A percentile compares a stretch with the other conserved stretches of the same genome.
These are phyloP conservation scores for Lachancea nothofagi DNA, from an alignment of 805 yeast species.

Conservation along the genomic window DNA sequence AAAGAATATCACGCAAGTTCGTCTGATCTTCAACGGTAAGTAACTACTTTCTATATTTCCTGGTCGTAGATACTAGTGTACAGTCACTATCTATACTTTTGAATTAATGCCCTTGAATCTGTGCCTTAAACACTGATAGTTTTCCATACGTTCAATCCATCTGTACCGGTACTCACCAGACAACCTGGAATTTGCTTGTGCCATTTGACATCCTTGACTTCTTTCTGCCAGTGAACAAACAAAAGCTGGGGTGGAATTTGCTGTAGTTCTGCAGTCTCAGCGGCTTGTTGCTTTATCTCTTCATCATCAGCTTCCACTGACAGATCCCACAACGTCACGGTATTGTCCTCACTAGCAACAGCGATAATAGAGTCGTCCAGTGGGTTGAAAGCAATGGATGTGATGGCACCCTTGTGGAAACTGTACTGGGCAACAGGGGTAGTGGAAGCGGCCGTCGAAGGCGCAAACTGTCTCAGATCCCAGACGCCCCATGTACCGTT, in stretches of 20 bases:
- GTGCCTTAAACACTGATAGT: conserved; percentile 74
- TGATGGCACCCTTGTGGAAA: conserved; percentile 90
- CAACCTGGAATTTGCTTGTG: conserved; percentile 96
- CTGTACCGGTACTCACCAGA: conserved; percentile 89
- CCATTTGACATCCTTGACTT: conserved; percentile 98
- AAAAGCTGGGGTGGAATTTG: conserved; percentile 93
- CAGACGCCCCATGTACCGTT: conserved; percentile 97
- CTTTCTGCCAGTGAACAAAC: conserved; percentile 97
- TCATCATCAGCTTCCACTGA: conserved; percentile 99
- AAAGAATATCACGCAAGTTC: too few relatives aligned
- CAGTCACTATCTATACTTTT: background rate
- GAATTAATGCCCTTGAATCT: background rate
- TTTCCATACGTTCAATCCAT: conserved; percentile 93
- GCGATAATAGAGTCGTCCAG: conserved; percentile 93
- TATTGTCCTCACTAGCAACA: conserved; percentile 92
- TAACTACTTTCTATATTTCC: background rate
- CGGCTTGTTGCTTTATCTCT: conserved; percentile 80
- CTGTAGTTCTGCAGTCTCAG: conserved; percentile 70
- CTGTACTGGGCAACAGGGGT: conserved; percentile 91
- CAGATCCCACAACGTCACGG: conserved; percentile 95
- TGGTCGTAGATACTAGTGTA: conserved; percentile 2
- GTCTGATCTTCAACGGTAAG: background rate
- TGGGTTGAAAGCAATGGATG: conserved; percentile 92
- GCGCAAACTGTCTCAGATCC: conserved; percentile 86
- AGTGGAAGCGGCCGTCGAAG: conserved; percentile 37